Evolutionary conservation across 768 basidiomycete species (phyloP).

Genomic region (Termitomyces sp.): DNA sequence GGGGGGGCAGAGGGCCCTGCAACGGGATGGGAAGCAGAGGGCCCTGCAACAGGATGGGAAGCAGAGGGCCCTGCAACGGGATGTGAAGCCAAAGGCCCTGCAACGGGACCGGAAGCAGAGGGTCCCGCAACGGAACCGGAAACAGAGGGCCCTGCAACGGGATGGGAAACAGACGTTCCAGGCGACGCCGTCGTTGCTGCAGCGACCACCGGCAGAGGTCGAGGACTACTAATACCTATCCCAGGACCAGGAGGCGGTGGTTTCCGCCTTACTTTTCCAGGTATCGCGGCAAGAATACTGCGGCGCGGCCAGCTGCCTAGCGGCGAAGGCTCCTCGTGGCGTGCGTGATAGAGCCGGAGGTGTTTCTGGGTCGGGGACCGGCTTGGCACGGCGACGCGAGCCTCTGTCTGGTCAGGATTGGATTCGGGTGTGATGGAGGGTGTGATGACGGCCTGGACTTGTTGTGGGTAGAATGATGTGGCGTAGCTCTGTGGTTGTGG

Average conservation of each 20-base stretch:
- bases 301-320: conserved; percentile 51
- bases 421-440: background rate
- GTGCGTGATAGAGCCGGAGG: conserved; percentile 13
- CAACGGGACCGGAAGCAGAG: background rate
- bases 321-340: conserved; percentile 35
- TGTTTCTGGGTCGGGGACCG: conserved; percentile 14
- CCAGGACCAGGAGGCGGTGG: background rate
- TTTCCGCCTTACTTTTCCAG: conserved; percentile 25
- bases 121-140: background rate
- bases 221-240: background rate
- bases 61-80: background rate
- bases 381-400: background rate
- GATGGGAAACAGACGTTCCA: background rate
- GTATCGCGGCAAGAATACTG: conserved; percentile 30
- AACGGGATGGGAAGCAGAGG: background rate
- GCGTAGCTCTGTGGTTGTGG: conserved; percentile 7
- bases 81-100: background rate
- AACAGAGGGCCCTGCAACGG: background rate
- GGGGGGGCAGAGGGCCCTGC: background rate
- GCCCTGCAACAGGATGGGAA: background rate
- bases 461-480: conserved; percentile 28
- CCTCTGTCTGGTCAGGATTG: background rate
- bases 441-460: conserved; percentile 18
- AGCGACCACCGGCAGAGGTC: background rate
- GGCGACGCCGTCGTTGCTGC: background rate